Conservation (phyloP, 768 basidiomycete species). For the Candolleomyces eurysporus region DNA sequence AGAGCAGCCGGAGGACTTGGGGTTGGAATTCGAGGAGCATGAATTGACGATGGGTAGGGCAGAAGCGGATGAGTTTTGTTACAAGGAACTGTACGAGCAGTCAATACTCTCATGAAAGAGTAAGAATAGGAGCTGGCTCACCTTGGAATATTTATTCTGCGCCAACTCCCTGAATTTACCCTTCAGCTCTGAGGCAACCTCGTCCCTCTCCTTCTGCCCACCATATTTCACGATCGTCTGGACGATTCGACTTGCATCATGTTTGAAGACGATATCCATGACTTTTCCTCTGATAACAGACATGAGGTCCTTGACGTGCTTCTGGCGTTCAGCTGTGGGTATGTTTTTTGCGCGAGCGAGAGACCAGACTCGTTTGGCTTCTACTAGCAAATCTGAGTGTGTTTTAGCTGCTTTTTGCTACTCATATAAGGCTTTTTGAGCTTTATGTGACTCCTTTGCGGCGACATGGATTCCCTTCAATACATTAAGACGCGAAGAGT, state of each 20-base stretch:
- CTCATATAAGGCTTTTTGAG: slow-evolving; percentile 59
- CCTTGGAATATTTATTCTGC: slow-evolving; percentile 91
- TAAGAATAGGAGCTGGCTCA: slow-evolving; percentile 23
- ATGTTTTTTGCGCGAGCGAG: slow-evolving; percentile 72
- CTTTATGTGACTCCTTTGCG: slow-evolving; percentile 67
- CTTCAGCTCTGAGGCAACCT: slow-evolving; percentile 80
- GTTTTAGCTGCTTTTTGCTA: slow-evolving; percentile 79
- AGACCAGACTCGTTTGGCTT: slow-evolving; percentile 79
- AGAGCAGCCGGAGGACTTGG: slow-evolving; percentile 70
- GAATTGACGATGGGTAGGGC: slow-evolving; percentile 68
- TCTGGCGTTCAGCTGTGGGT: slow-evolving; percentile 65
- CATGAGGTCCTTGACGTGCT: slow-evolving; percentile 75
- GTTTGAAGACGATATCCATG: slow-evolving; percentile 85
- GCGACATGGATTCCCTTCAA: slow-evolving; percentile 33
- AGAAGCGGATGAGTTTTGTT: slow-evolving; percentile 73
- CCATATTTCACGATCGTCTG: slow-evolving; percentile 85
- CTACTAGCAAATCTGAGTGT: slow-evolving; percentile 62
- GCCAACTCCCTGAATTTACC: slow-evolving; percentile 76
- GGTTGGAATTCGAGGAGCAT: slow-evolving; percentile 82
- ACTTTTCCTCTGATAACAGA: slow-evolving; percentile 75
- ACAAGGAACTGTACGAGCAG: slow-evolving; percentile 62
- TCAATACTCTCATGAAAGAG: not conserved
- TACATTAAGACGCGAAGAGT: not conserved
- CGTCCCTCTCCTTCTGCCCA: slow-evolving; percentile 67
- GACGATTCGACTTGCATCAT: slow-evolving; percentile 86